phyloP scores from a whole-genome alignment of 257 asterid species.

The Solanum virginianum region DNA sequence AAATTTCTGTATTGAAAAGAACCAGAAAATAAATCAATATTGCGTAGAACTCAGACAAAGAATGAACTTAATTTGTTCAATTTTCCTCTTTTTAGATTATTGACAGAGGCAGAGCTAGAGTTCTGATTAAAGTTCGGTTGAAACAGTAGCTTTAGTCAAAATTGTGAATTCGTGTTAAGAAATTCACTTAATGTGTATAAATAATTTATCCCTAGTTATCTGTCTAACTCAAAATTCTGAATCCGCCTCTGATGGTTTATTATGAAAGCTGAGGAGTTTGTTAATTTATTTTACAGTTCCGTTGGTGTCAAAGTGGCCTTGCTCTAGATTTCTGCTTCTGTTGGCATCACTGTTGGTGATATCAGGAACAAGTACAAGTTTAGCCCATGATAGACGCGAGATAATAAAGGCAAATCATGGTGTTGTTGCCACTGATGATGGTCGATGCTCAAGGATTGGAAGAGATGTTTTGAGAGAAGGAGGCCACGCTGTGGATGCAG shows the following conservation, averaged over 20 bases:
- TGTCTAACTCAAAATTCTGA: neutral
- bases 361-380: neutral
- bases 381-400: conserved; percentile 5
- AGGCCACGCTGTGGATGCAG: conserved; percentile 75
- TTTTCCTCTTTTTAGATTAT: neutral
- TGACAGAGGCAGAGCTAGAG: neutral
- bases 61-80: neutral
- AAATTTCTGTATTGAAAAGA: neutral
- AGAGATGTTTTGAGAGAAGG: conserved; percentile 33
- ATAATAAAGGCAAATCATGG: conserved; percentile 22
- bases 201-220: neutral
- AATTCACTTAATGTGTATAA: neutral
- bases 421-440: conserved; percentile 54
- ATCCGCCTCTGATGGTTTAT: neutral
- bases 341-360: neutral
- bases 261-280: neutral
- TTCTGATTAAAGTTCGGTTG: neutral
- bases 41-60: neutral
- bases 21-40: neutral
- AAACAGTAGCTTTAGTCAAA: neutral
- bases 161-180: neutral
- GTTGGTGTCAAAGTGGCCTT: neutral
- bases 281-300: neutral
- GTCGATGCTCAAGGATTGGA: conserved; percentile 50
- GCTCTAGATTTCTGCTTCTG: neutral